A percentile compares a stretch with the other conserved stretches of the same genome.
phyloP scores from a whole-genome alignment of 176 grass and related monocot species.

The bread wheat (Triticum aestivum) region DNA sequence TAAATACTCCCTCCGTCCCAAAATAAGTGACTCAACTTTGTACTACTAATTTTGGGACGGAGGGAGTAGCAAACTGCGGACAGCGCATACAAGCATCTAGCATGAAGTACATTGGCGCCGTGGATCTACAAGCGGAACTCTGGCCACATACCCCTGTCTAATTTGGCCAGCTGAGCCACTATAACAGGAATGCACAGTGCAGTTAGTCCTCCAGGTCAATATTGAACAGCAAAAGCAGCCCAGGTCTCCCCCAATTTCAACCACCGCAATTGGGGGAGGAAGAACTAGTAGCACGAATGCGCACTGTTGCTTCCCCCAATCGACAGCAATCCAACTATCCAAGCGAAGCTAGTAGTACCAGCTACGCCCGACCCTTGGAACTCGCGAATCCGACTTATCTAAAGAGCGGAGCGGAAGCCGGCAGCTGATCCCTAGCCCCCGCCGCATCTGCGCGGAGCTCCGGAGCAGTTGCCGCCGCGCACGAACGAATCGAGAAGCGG shows the following conservation, averaged over 20 bases:
- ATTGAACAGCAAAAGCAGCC: not conserved
- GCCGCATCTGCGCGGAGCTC: slow-evolving; percentile 3
- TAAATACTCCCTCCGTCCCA: not conserved
- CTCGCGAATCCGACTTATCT: too few relatives aligned
- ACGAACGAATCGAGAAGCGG: not conserved
- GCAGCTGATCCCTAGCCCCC: not conserved
- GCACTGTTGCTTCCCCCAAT: not conserved
- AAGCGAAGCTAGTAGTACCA: not conserved
- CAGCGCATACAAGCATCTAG: not conserved
- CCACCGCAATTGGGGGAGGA: not conserved
- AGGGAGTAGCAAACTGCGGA: not conserved
- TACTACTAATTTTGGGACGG: too few relatives aligned
- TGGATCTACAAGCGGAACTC: not conserved
- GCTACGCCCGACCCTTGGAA: too few relatives aligned
- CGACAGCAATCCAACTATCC: not conserved
- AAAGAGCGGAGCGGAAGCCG: not conserved
- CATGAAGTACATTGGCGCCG: not conserved
- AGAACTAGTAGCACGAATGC: not conserved
- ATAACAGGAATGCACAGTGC: too few relatives aligned
- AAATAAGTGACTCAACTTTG: too few relatives aligned
- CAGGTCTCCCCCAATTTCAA: not conserved
- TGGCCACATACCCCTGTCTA: too few relatives aligned
- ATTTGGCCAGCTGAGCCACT: not conserved
- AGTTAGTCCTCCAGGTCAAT: not conserved
- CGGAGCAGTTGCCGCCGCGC: not conserved